Evolutionary conservation across 1,284 basidiomycete genomes (phyloP), one percentile per base, ranked within the genome.

Genomic region (Rhodotorula sp.): DNA sequence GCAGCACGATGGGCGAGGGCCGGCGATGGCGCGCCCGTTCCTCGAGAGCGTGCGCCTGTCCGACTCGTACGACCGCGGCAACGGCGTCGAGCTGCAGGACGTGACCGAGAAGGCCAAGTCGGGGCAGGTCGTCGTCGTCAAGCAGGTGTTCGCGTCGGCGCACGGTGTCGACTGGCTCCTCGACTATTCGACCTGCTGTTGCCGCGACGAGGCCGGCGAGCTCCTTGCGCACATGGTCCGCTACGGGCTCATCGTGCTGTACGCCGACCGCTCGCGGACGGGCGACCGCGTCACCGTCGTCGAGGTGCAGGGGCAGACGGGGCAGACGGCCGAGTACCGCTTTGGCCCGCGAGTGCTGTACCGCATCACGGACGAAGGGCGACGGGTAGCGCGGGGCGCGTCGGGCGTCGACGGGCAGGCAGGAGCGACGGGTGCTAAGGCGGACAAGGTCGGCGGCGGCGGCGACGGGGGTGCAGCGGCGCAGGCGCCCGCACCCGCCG

Each of bases 141-240:
- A 90, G 80, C 87, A 89, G 81, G 92, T 91, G 78, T 98, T 99
- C 81, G 85, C 88, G 44, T 93, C 96, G 42, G 87, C 91, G 65
- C 87, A 87, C 52, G 94, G 92, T 0, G 85, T 98, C 68, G 93
- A 97, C 81, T 99, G 97, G 97, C 88, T 99, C 64, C 91, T 93
- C 80, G 95, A 99, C 82, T 98, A 94, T 77, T 95, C 96, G 1
- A 97, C 96, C 0, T 92, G 96, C 57, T 93, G 95, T 61, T 95
- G 94, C 34, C 85, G 92, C 65, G 97, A 99, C 80, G 97, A 99
- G 82, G 96, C 94, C 0, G 93, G 93, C 34, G 97, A 99, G 84
- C 90, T 98, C 85, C 89, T 92, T 7, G 97, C 94, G 1, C 97
- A 99, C 80, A 98, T 99, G 79, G 94, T 98, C 59, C 89, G 97